phyloP scores from a whole-genome alignment of 257 asterid genomes.

The Penstemon newberryi region DNA sequence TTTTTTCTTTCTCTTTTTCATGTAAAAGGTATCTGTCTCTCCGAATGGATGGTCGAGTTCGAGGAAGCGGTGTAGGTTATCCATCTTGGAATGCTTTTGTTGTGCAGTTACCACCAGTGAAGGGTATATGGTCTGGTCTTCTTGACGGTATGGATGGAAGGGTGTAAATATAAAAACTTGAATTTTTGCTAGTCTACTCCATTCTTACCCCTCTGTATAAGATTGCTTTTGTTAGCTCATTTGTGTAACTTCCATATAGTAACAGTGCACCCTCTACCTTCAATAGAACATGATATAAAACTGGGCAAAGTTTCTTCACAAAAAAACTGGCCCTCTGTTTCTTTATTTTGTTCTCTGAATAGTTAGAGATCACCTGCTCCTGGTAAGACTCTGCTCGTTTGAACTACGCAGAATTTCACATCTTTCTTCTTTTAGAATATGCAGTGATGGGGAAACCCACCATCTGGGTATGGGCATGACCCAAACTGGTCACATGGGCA shows the following conservation, averaged over 20 bases:
- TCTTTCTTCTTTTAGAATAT: not conserved
- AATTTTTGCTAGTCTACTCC: conserved; percentile 6
- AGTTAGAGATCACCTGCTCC: not conserved
- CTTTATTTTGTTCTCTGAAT: not conserved
- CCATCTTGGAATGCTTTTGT: conserved; percentile 98
- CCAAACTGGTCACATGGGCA: no score
- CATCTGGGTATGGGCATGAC: no score
- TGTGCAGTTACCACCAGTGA: conserved; percentile 75
- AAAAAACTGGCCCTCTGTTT: not conserved
- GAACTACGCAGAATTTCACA: not conserved
- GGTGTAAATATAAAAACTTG: conserved; percentile 41
- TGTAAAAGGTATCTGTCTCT: conserved; percentile 76
- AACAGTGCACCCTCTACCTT: not conserved
- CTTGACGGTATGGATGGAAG: conserved; percentile 99
- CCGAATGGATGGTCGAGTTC: conserved; percentile 92
- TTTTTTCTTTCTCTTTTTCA: conserved; percentile 18
- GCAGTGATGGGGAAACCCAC: no score
- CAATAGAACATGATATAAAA: not conserved
- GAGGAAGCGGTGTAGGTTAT: conserved; percentile 94
- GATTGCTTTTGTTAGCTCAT: not conserved
- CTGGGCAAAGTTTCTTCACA: not conserved
- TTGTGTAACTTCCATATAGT: not conserved
- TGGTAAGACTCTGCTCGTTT: not conserved
- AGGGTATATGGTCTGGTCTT: conserved; percentile 92
- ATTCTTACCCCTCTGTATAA: not conserved